Conservation (phyloP, 2,329 filamentous ascomycete genomes). For the Grosmannia huntii region DNA sequence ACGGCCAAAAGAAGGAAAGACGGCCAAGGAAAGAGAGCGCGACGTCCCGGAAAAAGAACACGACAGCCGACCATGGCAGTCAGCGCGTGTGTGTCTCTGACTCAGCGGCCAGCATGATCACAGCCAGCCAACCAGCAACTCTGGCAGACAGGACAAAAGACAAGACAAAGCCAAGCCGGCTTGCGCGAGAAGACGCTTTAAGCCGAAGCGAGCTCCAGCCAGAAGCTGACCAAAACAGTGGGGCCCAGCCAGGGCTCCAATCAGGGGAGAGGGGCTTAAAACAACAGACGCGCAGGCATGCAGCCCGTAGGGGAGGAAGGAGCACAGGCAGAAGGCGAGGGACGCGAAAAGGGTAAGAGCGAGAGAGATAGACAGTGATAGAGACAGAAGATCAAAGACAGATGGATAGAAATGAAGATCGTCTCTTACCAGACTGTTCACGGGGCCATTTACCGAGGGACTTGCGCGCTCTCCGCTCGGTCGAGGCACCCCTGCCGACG, state of each 20-base stretch:
- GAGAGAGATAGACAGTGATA: constrained; percentile 6
- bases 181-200: background rate
- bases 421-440: constrained; percentile 39
- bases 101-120: background rate
- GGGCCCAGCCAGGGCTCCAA: background rate
- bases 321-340: background rate
- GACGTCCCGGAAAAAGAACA: too few relatives aligned
- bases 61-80: background rate
- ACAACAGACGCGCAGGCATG: constrained; percentile 11
- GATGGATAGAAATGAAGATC: background rate
- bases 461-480: constrained; percentile 50
- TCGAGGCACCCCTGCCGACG: constrained; percentile 55
- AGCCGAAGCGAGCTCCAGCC: background rate
- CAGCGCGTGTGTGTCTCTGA: background rate
- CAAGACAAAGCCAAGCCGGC: background rate
- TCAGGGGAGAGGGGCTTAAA: constrained; percentile 3
- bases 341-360: background rate
- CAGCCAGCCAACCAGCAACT: background rate
- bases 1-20: background rate
- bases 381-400: background rate
- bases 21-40: background rate
- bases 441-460: constrained; percentile 43
- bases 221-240: background rate
- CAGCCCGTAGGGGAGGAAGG: background rate
- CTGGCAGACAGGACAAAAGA: background rate